Evolutionary conservation across 129 eudicot genomes (phyloP).

Genomic region (Flaveria trinervia): DNA sequence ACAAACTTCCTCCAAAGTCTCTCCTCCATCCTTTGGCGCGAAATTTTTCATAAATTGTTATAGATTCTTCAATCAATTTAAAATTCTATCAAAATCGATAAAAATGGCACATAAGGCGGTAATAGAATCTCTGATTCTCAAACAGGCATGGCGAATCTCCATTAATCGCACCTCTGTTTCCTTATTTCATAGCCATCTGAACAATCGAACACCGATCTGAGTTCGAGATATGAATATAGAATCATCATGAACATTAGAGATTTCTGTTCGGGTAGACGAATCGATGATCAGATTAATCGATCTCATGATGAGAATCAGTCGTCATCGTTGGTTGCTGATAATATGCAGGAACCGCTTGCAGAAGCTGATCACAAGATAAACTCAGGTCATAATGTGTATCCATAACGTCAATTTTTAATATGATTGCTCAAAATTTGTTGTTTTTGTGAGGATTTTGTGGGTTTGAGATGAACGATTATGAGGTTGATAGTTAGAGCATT

Average conservation of each 20-base stretch:
- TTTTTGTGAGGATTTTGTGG: neutral
- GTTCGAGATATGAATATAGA: conserved; percentile 36
- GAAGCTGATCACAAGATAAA: conserved; percentile 70
- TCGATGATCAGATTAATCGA: conserved; percentile 26
- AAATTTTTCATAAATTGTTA: conserved; percentile 14
- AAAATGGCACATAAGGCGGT: conserved; percentile 59
- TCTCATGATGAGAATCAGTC: conserved; percentile 31
- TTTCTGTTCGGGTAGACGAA: conserved; percentile 29
- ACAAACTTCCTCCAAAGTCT: conserved; percentile 24
- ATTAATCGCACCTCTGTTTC: conserved; percentile 24
- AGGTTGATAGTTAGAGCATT: neutral
- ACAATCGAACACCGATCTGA: conserved; percentile 19
- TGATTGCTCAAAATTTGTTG: neutral
- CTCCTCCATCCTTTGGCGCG: conserved; percentile 31
- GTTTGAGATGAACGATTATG: neutral
- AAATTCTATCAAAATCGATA: neutral
- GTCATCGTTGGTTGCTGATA: conserved; percentile 21
- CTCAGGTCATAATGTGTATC: conserved; percentile 49
- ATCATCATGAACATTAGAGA: conserved; percentile 16
- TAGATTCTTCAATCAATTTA: neutral
- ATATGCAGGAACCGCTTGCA: conserved; percentile 64
- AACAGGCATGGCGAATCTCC: conserved; percentile 46
- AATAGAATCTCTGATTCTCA: conserved; percentile 38
- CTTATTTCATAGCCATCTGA: conserved; percentile 22
- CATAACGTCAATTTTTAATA: neutral